Conservation (phyloP, 345 rosid species). For the Hypericum androsaemum region DNA sequence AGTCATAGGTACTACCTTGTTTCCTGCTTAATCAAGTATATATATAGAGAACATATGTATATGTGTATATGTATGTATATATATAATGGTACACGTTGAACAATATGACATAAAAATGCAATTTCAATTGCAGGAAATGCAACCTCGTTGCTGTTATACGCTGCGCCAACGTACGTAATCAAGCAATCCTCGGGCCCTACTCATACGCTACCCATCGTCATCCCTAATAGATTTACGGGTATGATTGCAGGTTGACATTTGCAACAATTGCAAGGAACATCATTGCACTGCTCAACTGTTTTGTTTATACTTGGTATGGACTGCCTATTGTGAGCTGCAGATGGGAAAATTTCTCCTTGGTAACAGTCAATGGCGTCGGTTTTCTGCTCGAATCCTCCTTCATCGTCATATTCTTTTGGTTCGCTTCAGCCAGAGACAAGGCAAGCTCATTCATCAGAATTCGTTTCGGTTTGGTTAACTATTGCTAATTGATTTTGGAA, state of each 20-base stretch:
- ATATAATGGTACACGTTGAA: neutral
- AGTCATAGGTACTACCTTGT: constrained; percentile 35
- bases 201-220: neutral
- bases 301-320: constrained; percentile 78
- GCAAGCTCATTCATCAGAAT: constrained; percentile 19
- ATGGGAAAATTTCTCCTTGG: constrained; percentile 73
- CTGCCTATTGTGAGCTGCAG: constrained; percentile 64
- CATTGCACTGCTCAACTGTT: constrained; percentile 52
- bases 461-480: too few species aligned
- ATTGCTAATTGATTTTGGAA: neutral
- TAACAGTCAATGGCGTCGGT: constrained; percentile 71
- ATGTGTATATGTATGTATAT: neutral
- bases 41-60: neutral
- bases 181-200: neutral
- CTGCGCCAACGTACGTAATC: constrained; percentile 52
- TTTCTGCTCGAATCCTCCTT: constrained; percentile 57
- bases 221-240: neutral
- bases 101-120: constrained; percentile 9
- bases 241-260: constrained; percentile 56
- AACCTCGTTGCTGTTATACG: constrained; percentile 55
- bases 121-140: constrained; percentile 60
- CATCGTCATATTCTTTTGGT: constrained; percentile 46
- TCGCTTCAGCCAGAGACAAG: constrained; percentile 47
- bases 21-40: neutral
- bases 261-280: constrained; percentile 52